Percentiles rank a stretch among this genome's conserved stretches.
Evolutionary conservation across 306 rosid species (phyloP).

Genomic region (Sphenostylis stenocarpa): DNA sequence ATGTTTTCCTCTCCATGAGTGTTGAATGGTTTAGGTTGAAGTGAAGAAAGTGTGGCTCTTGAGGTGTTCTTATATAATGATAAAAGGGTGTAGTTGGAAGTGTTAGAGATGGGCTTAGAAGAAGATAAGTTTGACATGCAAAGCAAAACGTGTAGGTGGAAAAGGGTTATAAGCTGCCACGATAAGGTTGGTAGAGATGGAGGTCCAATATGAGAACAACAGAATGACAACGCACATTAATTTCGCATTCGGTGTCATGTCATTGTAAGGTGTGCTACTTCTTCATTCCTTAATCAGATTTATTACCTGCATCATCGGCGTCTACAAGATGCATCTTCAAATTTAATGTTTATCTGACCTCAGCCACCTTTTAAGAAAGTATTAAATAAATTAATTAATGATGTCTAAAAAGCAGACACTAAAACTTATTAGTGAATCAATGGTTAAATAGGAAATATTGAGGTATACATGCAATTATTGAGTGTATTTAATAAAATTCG

Average conservation of each 20-base stretch:
- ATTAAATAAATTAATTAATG: no score
- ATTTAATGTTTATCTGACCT: no score
- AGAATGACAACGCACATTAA: neutral
- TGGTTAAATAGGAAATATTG: no score
- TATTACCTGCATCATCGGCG: no score
- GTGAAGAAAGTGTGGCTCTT: neutral
- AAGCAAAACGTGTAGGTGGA: neutral
- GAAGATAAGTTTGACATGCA: slow-evolving; percentile 2
- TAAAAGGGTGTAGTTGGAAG: neutral
- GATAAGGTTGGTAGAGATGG: neutral
- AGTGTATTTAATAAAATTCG: no score
- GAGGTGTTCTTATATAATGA: neutral
- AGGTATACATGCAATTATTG: no score
- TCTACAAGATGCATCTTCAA: no score
- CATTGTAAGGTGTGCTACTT: neutral
- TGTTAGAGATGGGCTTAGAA: neutral
- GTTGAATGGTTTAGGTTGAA: neutral
- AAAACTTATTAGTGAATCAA: no score
- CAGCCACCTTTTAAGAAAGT: no score
- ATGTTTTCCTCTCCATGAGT: slow-evolving; percentile 36
- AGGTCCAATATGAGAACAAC: neutral
- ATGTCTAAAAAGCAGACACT: no score
- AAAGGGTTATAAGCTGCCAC: neutral
- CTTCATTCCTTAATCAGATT: no score
- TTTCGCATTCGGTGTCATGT: neutral